Conservation (phyloP, 495 filamentous ascomycete species). For the Aspergillus cristatus region DNA sequence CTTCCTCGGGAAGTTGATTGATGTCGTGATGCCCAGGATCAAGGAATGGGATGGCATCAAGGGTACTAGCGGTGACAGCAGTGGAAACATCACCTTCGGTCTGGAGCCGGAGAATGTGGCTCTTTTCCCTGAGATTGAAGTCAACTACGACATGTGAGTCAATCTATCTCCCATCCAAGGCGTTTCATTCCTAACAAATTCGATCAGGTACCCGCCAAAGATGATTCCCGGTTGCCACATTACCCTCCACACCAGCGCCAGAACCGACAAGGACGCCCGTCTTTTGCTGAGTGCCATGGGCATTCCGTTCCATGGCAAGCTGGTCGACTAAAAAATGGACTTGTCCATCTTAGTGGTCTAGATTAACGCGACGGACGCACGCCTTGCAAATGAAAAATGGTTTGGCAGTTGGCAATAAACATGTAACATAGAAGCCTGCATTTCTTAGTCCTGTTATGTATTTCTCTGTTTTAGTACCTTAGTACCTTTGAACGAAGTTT, state of each 20-base stretch:
- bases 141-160: conserved; percentile 82
- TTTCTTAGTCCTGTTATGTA: conserved; percentile 1
- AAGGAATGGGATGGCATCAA: conserved; percentile 87
- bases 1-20: conserved; percentile 75
- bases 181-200: conserved; percentile 7
- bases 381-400: background rate
- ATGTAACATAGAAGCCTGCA: conserved; percentile 24
- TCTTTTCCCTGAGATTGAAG: conserved; percentile 85
- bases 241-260: conserved; percentile 79
- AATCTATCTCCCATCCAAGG: background rate
- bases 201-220: conserved; percentile 63
- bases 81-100: conserved; percentile 80
- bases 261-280: conserved; percentile 82
- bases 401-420: conserved; percentile 2
- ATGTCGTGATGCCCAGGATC: conserved; percentile 84
- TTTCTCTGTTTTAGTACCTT: background rate
- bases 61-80: conserved; percentile 69
- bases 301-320: conserved; percentile 70
- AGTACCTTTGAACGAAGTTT: background rate
- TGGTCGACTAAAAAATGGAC: conserved; percentile 37
- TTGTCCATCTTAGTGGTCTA: no score
- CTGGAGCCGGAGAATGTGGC: conserved; percentile 60
- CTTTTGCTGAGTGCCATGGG: conserved; percentile 75
- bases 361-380: no score
- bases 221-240: conserved; percentile 92